These are phyloP conservation scores for Wickerhamiella sergipiensis DNA, from an alignment of 805 yeast species.

Conservation along the genomic window DNA sequence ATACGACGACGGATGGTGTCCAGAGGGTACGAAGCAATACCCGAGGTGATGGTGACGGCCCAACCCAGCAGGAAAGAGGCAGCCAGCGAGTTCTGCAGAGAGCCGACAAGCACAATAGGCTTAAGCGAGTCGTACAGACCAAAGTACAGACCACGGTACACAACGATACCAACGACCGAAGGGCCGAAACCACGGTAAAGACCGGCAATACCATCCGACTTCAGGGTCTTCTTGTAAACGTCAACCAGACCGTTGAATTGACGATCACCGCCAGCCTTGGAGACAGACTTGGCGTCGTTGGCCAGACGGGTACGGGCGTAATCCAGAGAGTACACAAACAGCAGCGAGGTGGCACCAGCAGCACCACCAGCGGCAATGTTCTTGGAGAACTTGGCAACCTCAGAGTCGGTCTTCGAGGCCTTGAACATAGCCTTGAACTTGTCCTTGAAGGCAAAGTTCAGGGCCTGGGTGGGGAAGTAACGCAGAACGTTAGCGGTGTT, in stretches of 20 bases:
- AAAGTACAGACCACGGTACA: constrained; percentile 95
- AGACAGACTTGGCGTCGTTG: constrained; percentile 75
- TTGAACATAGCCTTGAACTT: constrained; percentile 82
- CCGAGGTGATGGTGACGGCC: constrained; percentile 93
- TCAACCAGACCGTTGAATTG: constrained; percentile 91
- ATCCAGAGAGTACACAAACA: constrained; percentile 87
- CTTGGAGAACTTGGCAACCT: constrained; percentile 83
- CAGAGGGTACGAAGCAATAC: constrained; percentile 94
- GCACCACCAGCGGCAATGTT: constrained; percentile 95
- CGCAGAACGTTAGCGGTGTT: constrained; percentile 94
- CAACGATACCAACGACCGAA: constrained; percentile 88
- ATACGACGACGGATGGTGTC: constrained; percentile 97
- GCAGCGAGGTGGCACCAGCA: constrained; percentile 85
- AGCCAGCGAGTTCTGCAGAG: constrained; percentile 77
- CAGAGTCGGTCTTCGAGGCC: constrained; percentile 79
- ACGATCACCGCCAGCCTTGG: constrained; percentile 59
- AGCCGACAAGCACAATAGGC: constrained; percentile 81
- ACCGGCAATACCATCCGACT: constrained; percentile 91
- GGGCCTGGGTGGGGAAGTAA: constrained; percentile 97
- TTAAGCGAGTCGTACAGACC: constrained; percentile 91
- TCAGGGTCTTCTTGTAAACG: constrained; percentile 86
- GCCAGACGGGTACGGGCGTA: constrained; percentile 97
- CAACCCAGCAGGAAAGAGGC: constrained; percentile 92
- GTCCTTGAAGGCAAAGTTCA: constrained; percentile 93
- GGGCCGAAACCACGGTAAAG: constrained; percentile 97